These are phyloP conservation scores for Odonthalia washingtoniensis DNA, from an alignment of 31 red algal genomes.

Conservation along the genomic window DNA sequence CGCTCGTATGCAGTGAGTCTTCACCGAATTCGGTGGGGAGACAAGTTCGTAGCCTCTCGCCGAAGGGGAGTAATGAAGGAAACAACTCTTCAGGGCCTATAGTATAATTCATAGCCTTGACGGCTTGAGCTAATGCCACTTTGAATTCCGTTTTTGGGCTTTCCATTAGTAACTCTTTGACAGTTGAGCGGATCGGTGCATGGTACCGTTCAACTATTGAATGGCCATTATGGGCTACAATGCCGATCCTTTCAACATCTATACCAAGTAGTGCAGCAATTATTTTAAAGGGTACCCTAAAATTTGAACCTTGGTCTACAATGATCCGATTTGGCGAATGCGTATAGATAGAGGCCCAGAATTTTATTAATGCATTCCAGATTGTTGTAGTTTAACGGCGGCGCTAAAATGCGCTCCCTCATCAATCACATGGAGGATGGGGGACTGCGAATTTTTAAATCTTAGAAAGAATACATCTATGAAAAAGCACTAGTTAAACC, in stretches of 20 bases:
- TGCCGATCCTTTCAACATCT: neutral
- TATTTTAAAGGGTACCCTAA: neutral
- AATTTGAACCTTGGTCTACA: conserved; percentile 43
- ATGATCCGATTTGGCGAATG: conserved; percentile 52
- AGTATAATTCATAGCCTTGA: conserved; percentile 50
- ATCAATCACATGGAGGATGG: too few species aligned
- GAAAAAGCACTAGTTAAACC: conserved; percentile 22
- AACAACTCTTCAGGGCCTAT: conserved; percentile 16
- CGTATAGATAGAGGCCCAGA: too few species aligned
- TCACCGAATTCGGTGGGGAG: neutral
- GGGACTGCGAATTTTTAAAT: too few species aligned
- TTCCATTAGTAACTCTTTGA: neutral
- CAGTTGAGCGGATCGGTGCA: conserved; percentile 20
- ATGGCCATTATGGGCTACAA: too few species aligned
- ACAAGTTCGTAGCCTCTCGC: conserved; percentile 4
- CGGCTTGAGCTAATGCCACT: neutral
- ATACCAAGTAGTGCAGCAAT: conserved; percentile 8
- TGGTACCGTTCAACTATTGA: conserved; percentile 44
- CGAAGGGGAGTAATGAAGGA: conserved; percentile 14
- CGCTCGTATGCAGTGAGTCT: neutral
- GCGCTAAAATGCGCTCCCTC: too few species aligned
- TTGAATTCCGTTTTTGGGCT: neutral
- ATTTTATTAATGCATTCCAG: too few species aligned
- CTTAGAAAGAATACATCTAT: too few species aligned
- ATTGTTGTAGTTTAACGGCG: too few species aligned